Base-by-base conservation (phyloP, 1,139 yeast genomes). In the Yamadazyma atlantica region DNA sequence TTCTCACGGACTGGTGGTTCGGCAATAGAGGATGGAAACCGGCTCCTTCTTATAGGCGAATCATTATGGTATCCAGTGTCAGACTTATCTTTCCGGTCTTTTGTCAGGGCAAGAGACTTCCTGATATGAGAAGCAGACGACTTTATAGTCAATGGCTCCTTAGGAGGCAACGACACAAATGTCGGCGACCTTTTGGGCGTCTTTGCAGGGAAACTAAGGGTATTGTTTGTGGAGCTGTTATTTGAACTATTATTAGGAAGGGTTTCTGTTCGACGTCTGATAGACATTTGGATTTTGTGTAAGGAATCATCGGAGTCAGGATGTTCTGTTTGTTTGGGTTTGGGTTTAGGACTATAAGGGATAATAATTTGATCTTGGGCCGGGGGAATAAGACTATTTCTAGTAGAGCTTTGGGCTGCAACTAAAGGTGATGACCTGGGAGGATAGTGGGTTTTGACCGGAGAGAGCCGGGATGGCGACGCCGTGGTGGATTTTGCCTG, bases 161-260 rank as follows among this genome's bases (percentile, higher is more conserved):
- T 51, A 4, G 68, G 54, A 1, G 75, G 75, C n/a, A 69, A 45
- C 0, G 73, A 56, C 1, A 64, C 69, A 46, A 64, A 69, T 2
- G 60, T 55, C 0, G 73, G 64, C 19, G 64, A 58, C 31, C 69
- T 48, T 34, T 56, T 60, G 4, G 69, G 65, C 2, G 67, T 59
- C 35, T 58, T 60, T 12, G 32, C 19, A 12, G 32, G 32, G 7
- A 29, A 29, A 11, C 16, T 19, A 10, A 28, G n/a, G 11, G 30
- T 14, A 16, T 28, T 28, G 12, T 28, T 28, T 9, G 5, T 16
- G 16, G 30, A 28, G 12, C 19, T 14, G 13, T 16, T 29, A 14
- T n/a, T n/a, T n/a, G n/a, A n/a, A n/a, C n/a, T n/a, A n/a, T n/a
- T 13, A 7, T 11, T 34, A 10, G 15, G 26, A 5, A 13, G 14